Conservation (phyloP, 345 rosid species). For the Salix dunnii region DNA sequence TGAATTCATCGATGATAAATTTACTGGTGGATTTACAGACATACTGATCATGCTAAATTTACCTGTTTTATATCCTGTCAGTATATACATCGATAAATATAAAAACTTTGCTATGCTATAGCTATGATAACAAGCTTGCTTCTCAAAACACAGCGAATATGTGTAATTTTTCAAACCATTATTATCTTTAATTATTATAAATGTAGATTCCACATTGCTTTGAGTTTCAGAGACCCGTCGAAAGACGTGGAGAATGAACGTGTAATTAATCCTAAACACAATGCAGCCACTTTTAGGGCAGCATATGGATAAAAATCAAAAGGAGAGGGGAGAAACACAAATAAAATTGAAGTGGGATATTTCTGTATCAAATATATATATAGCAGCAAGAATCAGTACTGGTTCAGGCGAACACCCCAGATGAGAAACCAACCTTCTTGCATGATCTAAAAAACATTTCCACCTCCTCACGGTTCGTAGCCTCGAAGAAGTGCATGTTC, state of each 20-base stretch:
- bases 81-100: no score
- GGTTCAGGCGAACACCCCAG: background rate
- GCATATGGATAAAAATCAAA: background rate
- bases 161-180: no score
- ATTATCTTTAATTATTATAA: no score
- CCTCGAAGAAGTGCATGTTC: conserved; percentile 27
- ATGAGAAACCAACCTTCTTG: background rate
- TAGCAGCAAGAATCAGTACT: background rate
- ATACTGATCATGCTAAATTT: no score
- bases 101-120: no score
- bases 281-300: background rate
- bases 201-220: background rate
- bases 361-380: background rate
- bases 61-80: no score
- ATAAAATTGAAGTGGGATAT: background rate
- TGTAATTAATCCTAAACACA: background rate
- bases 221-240: background rate
- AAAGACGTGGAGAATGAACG: background rate
- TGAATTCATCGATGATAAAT: no score
- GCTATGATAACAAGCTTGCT: no score
- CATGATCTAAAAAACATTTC: background rate
- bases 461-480: conserved; percentile 12
- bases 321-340: background rate
- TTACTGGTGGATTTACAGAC: no score
- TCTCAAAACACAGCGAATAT: no score